Percentiles rank a stretch among this genome's conserved stretches.
These are phyloP conservation scores for Rhodotorula glutinis DNA, from an alignment of 1,284 basidiomycete genomes.

Conservation along the genomic window DNA sequence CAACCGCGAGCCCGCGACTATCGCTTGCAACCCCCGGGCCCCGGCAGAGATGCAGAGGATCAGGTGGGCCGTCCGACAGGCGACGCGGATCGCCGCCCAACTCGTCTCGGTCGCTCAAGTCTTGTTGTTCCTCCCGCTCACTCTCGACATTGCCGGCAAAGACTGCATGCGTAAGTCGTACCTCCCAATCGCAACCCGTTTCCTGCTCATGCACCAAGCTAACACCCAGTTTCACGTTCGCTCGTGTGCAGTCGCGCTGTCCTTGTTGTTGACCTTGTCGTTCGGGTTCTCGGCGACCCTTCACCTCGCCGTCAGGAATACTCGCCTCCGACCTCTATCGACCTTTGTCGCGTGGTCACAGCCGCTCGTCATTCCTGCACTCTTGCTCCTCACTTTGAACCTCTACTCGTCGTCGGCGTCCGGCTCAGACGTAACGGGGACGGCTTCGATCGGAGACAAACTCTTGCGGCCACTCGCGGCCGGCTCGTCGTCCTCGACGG, in stretches of 20 bases:
- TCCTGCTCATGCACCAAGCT: no score
- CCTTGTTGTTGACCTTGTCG: constrained; percentile 40
- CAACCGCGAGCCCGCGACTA: no score
- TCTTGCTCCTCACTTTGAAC: constrained; percentile 73
- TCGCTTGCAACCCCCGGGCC: no score
- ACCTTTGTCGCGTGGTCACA: constrained; percentile 35
- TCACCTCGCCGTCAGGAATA: constrained; percentile 42
- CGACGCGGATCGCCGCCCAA: constrained; percentile 9
- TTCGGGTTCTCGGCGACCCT: constrained; percentile 39
- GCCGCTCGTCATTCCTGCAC: constrained; percentile 65
- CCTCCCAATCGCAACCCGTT: no score
- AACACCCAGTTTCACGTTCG: no score
- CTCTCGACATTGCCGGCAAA: constrained; percentile 59
- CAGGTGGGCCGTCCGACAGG: not conserved
- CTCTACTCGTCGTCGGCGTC: constrained; percentile 53
- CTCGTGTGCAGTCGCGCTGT: constrained; percentile 36
- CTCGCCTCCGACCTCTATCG: constrained; percentile 36
- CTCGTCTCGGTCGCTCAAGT: constrained; percentile 55
- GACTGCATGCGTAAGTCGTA: constrained; percentile 37
- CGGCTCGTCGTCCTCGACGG: constrained; percentile 54
- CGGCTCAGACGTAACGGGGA: not conserved
- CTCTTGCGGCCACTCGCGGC: constrained; percentile 63
- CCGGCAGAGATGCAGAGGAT: no score
- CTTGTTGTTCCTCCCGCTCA: constrained; percentile 74
- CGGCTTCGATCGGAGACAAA: constrained; percentile 52